phyloP scores from a whole-genome alignment of 805 yeast species.

The Pichia nakasei region DNA sequence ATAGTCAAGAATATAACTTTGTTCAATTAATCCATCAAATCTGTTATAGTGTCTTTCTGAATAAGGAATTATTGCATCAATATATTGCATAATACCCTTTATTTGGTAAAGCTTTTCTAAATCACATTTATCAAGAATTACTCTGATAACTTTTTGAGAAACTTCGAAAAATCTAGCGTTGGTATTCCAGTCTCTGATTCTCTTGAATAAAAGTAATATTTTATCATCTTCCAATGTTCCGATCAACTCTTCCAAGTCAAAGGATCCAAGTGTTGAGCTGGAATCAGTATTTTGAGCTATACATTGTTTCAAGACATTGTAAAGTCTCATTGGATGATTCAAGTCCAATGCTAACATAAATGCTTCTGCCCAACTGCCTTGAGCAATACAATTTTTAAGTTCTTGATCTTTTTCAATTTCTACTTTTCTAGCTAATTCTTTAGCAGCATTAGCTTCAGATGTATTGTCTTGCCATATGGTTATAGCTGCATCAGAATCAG shows the following conservation, averaged over 20 bases:
- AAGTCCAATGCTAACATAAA: conserved; percentile 76
- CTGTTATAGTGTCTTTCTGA: conserved; percentile 77
- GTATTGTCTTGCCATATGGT: conserved; percentile 87
- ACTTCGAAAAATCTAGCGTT: conserved; percentile 72
- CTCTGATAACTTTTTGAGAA: conserved; percentile 69
- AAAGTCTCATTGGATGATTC: conserved; percentile 84
- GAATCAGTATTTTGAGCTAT: conserved; percentile 42
- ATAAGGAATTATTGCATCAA: conserved; percentile 80
- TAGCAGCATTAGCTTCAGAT: conserved; percentile 52
- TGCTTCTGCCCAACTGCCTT: conserved; percentile 82
- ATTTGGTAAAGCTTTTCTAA: conserved; percentile 52
- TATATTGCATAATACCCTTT: conserved; percentile 55
- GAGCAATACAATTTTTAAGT: conserved; percentile 60
- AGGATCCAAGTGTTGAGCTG: conserved; percentile 45
- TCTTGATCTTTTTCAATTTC: conserved; percentile 85
- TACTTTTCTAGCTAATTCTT: conserved; percentile 43
- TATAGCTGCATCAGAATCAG: conserved; percentile 92
- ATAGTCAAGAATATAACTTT: conserved; percentile 78
- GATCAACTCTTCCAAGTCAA: conserved; percentile 56
- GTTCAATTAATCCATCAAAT: conserved; percentile 72
- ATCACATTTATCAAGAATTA: conserved; percentile 48
- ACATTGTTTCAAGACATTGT: conserved; percentile 62
- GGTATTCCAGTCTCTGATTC: conserved; percentile 92
- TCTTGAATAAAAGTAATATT: conserved; percentile 51
- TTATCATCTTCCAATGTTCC: conserved; percentile 50